Evolutionary conservation across 371 early-diverging fungal genomes (phyloP).

Genomic region (Mucor sp.): DNA sequence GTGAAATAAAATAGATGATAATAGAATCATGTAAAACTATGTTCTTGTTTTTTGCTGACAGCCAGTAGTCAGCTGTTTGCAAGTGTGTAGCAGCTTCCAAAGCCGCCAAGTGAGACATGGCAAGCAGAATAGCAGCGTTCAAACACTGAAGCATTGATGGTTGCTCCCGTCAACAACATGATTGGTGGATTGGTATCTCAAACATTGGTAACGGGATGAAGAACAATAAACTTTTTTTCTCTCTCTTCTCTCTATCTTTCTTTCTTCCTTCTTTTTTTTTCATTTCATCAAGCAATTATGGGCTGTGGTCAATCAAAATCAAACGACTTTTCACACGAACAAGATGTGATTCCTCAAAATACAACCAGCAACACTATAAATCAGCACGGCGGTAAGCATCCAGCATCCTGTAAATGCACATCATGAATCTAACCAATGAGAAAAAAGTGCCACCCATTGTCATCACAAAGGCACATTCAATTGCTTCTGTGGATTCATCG

Average conservation of each 20-base stretch:
- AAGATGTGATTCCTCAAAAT: not conserved
- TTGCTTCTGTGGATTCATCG: not conserved
- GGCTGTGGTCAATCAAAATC: constrained; percentile 10
- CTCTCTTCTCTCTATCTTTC: not conserved
- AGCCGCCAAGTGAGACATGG: not conserved
- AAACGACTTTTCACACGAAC: not conserved
- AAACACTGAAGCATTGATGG: not conserved
- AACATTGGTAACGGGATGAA: not conserved
- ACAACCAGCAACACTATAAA: not conserved
- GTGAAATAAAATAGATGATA: constrained; percentile 1
- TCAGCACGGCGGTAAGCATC: not conserved
- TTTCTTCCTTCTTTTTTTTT: not conserved
- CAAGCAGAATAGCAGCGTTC: not conserved
- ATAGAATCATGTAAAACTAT: not conserved
- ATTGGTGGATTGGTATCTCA: not conserved
- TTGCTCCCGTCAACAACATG: not conserved
- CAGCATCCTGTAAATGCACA: not conserved
- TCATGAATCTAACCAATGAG: not conserved
- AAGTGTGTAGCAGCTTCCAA: not conserved
- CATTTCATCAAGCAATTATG: not conserved
- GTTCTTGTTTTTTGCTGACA: not conserved
- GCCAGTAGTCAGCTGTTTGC: not conserved
- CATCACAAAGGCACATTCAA: constrained; percentile 10
- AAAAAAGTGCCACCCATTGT: constrained; percentile 8
- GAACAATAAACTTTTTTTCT: not conserved